Evolutionary conservation across 768 basidiomycete genomes (phyloP), one percentile per base, ranked within the genome.

Genomic region (Pulveroboletus sp.): DNA sequence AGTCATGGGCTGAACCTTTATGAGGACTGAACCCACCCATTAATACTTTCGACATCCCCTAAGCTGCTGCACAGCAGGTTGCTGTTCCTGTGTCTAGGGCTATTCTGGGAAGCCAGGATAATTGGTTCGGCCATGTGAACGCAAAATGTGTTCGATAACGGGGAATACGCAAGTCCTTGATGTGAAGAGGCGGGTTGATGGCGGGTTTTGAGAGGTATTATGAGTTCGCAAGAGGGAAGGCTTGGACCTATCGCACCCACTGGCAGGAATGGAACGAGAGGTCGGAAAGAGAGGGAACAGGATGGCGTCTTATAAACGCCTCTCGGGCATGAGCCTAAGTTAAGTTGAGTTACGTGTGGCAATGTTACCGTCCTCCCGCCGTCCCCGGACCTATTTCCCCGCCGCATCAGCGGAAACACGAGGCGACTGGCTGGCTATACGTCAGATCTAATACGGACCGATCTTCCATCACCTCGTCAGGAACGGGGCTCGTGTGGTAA

Each of bases 341-440:
- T n/a, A 43, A 24, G 36, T 49, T 49, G 42, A 49, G 43, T 37
- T 47, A 32, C 43, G 41, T 48, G 62, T 43, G 59, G 56, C 51
- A 56, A 55, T 27, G 27, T 47, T 37, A 36, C 49, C 53, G 53
- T 31, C 20, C 30, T 53, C 46, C 45, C 52, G 52, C 52, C 42
- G 41, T 48, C 20, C 36, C 34, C 51, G n/a, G n/a, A n/a, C 23
- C 39, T 27, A 49, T 51, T 63, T 53, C 61, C 49, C 52, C 55
- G 49, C 53, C 34, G 49, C 54, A 63, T 64, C 60, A 58, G 22
- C 17, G 45, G 24, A 5, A 40, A 26, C 62, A 64, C 57, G 63
- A 64, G 63, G 62, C 63, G n/a, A 40, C 45, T 39, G 50, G 45
- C 43, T 49, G 35, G n/a, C n/a, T 16, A 47, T 43, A 44, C 51